Conservation (phyloP, 2,329 filamentous ascomycete genomes). For the Colletotrichum sp. region DNA sequence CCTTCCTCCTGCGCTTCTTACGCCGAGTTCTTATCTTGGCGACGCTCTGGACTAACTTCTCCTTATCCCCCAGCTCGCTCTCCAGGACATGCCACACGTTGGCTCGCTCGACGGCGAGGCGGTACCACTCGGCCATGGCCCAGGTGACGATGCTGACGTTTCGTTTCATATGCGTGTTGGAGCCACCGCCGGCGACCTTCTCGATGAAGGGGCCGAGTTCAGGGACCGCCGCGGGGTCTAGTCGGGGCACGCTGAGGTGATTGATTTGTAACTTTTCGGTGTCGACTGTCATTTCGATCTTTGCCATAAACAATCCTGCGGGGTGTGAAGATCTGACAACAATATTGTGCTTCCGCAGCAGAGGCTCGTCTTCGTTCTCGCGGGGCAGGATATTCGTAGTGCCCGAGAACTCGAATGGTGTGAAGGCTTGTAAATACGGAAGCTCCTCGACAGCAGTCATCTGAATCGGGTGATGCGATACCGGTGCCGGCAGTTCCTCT, state of each 20-base stretch:
- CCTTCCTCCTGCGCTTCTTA: conserved; percentile 24
- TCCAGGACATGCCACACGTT: conserved; percentile 66
- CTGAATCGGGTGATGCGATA: conserved; percentile 69
- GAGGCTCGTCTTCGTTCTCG: conserved; percentile 28
- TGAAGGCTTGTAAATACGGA: conserved; percentile 75
- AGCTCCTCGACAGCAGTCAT: conserved; percentile 69
- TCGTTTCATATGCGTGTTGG: conserved; percentile 50
- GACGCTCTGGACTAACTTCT: conserved; percentile 34
- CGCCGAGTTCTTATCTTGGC: conserved; percentile 31
- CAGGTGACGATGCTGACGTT: conserved; percentile 68
- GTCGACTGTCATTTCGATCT: conserved; percentile 63
- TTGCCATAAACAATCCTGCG: conserved; percentile 62
- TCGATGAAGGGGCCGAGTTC: conserved; percentile 64
- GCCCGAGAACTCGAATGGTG: conserved; percentile 67
- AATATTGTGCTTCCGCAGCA: conserved; percentile 62
- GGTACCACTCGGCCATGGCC: conserved; percentile 73
- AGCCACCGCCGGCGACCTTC: conserved; percentile 40
- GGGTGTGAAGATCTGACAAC: conserved; percentile 50
- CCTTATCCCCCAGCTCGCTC: conserved; percentile 45
- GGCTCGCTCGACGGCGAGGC: conserved; percentile 64
- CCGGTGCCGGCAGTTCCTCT: conserved; percentile 43
- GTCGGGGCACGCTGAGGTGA: conserved; percentile 55
- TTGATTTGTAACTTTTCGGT: conserved; percentile 56
- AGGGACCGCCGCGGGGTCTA: conserved; percentile 62
- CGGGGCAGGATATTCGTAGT: conserved; percentile 51